phyloP scores from a whole-genome alignment of 768 basidiomycete species.

The Russula abietina region DNA sequence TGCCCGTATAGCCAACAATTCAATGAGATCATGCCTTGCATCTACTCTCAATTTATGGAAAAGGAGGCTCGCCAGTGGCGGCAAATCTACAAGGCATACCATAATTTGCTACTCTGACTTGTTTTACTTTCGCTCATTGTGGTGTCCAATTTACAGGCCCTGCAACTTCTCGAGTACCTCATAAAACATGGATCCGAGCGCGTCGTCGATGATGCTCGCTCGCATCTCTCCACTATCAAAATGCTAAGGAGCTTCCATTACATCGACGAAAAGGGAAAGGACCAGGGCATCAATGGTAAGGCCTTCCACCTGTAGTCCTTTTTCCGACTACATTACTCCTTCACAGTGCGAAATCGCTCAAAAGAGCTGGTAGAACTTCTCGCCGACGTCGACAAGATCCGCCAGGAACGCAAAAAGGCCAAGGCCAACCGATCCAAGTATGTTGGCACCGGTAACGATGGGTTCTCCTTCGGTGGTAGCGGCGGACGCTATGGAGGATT shows the following conservation, averaged over 20 bases:
- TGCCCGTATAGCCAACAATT: conserved; percentile 76
- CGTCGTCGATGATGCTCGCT: conserved; percentile 94
- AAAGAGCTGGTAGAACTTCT: conserved; percentile 90
- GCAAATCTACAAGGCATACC: conserved; percentile 89
- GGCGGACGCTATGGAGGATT: conserved; percentile 66
- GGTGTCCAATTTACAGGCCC: conserved; percentile 46
- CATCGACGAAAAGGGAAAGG: conserved; percentile 97
- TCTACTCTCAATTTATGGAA: conserved; percentile 93
- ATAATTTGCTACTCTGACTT: background rate
- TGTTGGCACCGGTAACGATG: conserved; percentile 78
- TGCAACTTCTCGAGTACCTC: conserved; percentile 92
- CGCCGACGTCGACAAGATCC: conserved; percentile 85
- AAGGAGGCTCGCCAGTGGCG: conserved; percentile 98
- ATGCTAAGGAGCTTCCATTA: conserved; percentile 98
- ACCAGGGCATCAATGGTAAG: conserved; percentile 94
- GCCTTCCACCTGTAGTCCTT: conserved; percentile 12
- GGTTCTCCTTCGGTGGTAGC: conserved; percentile 51
- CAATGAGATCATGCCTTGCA: conserved; percentile 98
- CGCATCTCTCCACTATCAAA: conserved; percentile 91
- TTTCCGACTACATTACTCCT: background rate
- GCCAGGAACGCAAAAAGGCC: conserved; percentile 85
- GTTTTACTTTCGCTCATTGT: background rate
- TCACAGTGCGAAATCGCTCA: conserved; percentile 90
- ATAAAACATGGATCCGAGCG: conserved; percentile 96
- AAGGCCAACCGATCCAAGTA: conserved; percentile 90